Conservation (phyloP, 75 land plant species). For the Picea glauca region DNA sequence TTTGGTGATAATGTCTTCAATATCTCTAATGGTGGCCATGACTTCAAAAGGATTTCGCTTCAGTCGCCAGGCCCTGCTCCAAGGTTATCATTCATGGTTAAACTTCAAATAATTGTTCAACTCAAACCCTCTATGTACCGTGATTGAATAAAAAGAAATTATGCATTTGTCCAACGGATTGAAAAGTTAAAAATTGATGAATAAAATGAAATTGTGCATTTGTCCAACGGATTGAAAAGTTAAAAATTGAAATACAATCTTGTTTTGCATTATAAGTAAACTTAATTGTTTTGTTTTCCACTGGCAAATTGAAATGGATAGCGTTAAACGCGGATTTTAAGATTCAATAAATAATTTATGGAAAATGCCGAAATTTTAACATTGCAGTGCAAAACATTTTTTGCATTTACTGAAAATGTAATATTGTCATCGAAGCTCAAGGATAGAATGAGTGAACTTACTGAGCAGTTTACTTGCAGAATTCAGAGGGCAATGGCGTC, state of each 20-base stretch:
- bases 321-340: conserved; percentile 21
- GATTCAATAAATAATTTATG: conserved; percentile 6
- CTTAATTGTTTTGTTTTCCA: not conserved
- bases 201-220: not conserved
- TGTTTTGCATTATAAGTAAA: not conserved
- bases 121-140: not conserved
- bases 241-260: not conserved
- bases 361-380: conserved; percentile 4
- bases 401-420: not conserved
- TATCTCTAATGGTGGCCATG: conserved; percentile 51
- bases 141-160: not conserved
- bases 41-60: not conserved
- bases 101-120: no score
- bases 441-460: not conserved
- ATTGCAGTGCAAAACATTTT: not conserved
- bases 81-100: conserved; percentile 4
- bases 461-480: not conserved
- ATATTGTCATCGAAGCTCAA: not conserved
- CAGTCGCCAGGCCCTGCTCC: not conserved
- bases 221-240: not conserved
- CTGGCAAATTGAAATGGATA: conserved; percentile 10
- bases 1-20: conserved; percentile 72
- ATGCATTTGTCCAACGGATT: not conserved
- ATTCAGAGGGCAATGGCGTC: not conserved
- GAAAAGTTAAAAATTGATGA: no score